phyloP scores from a whole-genome alignment of 2,329 filamentous ascomycete genomes.

The Colletotrichum musicola region DNA sequence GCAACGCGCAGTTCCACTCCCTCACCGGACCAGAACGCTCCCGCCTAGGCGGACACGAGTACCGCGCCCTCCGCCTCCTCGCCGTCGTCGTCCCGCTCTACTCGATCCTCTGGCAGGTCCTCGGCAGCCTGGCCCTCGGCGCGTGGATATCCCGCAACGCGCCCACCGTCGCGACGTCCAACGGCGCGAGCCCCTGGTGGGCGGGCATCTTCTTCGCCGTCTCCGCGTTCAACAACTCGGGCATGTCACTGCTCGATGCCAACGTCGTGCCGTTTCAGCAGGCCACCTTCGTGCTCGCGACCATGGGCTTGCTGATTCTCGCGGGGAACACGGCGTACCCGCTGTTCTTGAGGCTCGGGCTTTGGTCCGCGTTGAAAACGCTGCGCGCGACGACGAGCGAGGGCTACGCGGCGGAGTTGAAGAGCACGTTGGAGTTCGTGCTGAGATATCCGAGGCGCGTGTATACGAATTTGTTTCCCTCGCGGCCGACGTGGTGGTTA shows the following conservation, averaged over 20 bases:
- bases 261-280: conserved; percentile 74
- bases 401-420: conserved; percentile 52
- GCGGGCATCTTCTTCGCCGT: conserved; percentile 75
- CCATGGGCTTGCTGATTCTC: conserved; percentile 70
- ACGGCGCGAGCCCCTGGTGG: conserved; percentile 77
- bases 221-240: conserved; percentile 79
- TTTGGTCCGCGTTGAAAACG: conserved; percentile 65
- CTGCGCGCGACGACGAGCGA: conserved; percentile 54
- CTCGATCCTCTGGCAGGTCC: conserved; percentile 69
- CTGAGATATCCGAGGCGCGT: conserved; percentile 69
- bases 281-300: conserved; percentile 62
- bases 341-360: conserved; percentile 69
- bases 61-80: conserved; percentile 71
- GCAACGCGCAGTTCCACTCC: conserved; percentile 68
- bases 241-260: conserved; percentile 75
- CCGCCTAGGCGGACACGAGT: conserved; percentile 72
- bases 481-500: conserved; percentile 74
- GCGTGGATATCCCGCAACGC: conserved; percentile 70
- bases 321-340: conserved; percentile 77
- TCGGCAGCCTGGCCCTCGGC: conserved; percentile 70
- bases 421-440: conserved; percentile 66
- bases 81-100: conserved; percentile 72
- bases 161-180: conserved; percentile 60
- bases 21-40: conserved; percentile 66
- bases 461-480: conserved; percentile 74